Evolutionary conservation across 495 filamentous ascomycete genomes (phyloP).

Genomic region (Aspergillus sclerotiicarbonarius): DNA sequence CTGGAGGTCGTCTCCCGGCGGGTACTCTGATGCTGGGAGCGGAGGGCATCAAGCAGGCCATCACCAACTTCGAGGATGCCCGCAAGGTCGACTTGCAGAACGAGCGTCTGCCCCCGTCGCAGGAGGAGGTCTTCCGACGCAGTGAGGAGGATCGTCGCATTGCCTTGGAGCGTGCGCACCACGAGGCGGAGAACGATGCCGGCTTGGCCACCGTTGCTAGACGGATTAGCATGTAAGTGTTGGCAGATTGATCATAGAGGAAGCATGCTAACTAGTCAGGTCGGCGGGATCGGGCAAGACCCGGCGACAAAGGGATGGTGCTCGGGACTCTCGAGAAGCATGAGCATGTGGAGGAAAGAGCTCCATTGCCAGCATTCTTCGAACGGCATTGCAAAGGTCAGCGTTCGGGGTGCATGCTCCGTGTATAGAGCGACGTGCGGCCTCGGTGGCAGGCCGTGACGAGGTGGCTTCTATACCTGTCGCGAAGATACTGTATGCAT

Average conservation of each 20-base stretch:
- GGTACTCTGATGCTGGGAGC: constrained; percentile 97
- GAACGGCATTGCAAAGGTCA: constrained; percentile 8
- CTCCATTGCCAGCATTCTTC: constrained; percentile 1
- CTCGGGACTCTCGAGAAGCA: constrained; percentile 24
- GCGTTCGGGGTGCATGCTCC: not conserved
- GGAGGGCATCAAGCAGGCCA: constrained; percentile 99
- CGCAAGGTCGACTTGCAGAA: constrained; percentile 97
- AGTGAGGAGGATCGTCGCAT: constrained; percentile 74
- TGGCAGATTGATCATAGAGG: not conserved
- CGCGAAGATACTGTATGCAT: constrained; percentile 21
- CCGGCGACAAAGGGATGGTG: constrained; percentile 33
- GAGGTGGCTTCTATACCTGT: constrained; percentile 12
- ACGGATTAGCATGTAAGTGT: constrained; percentile 90
- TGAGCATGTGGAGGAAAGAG: constrained; percentile 7
- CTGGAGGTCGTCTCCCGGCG: constrained; percentile 87
- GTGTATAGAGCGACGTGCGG: not conserved
- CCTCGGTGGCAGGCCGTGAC: not conserved
- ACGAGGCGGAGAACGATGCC: constrained; percentile 88
- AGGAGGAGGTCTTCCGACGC: constrained; percentile 83
- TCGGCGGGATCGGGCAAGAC: constrained; percentile 37
- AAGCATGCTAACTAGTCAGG: constrained; percentile 24
- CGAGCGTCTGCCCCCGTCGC: constrained; percentile 85
- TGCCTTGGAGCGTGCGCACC: constrained; percentile 78
- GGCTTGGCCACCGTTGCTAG: constrained; percentile 80
- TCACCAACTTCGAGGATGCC: constrained; percentile 95